phyloP scores from a whole-genome alignment of 2,329 filamentous ascomycete genomes.

The Colletotrichum salicis region DNA sequence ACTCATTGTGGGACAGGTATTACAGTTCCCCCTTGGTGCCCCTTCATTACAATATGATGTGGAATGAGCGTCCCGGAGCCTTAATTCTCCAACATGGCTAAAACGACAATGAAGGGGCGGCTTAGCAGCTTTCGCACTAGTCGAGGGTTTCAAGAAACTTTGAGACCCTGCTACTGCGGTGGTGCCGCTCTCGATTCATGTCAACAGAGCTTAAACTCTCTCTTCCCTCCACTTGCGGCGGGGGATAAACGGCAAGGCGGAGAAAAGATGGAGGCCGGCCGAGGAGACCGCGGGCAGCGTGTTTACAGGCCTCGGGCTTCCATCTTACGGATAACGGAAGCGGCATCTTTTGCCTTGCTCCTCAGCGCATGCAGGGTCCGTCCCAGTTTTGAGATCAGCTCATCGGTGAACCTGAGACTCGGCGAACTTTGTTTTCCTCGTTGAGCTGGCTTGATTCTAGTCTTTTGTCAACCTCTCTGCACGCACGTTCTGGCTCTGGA shows the following conservation, averaged over 20 bases:
- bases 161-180: background rate
- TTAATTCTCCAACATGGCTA: constrained; percentile 17
- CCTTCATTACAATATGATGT: background rate
- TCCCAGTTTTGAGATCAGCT: background rate
- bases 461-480: background rate
- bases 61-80: constrained; percentile 19
- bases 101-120: constrained; percentile 2
- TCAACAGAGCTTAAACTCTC: background rate
- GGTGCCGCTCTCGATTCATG: background rate
- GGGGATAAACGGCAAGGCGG: background rate
- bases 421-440: constrained; percentile 10
- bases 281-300: background rate
- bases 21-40: background rate
- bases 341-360: background rate
- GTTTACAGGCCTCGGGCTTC: background rate
- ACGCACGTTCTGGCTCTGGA: background rate
- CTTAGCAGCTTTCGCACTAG: background rate
- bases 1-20: background rate
- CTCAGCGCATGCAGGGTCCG: background rate
- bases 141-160: background rate
- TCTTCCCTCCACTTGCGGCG: background rate
- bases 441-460: background rate
- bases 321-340: background rate
- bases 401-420: constrained; percentile 6
- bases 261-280: background rate